Conservation (phyloP, 495 filamentous ascomycete genomes). For the Hypoxylon intermedium region DNA sequence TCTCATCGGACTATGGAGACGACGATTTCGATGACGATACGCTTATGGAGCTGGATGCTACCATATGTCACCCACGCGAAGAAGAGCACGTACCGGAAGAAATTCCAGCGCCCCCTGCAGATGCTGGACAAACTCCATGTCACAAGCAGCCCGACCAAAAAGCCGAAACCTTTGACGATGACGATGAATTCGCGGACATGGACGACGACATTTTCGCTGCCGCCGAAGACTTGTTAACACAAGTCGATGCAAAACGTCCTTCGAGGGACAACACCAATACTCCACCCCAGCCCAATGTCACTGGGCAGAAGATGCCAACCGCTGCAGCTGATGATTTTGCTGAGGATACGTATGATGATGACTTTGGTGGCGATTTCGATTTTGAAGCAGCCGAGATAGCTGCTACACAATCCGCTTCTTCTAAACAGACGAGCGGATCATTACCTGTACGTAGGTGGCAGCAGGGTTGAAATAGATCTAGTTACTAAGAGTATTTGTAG, state of each 20-base stretch:
- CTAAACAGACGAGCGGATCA: constrained; percentile 23
- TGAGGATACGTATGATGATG: constrained; percentile 60
- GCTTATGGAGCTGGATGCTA: constrained; percentile 59
- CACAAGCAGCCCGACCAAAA: constrained; percentile 10
- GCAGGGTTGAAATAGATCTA: constrained; percentile 34
- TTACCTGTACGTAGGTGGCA: constrained; percentile 59
- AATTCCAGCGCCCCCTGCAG: constrained; percentile 2
- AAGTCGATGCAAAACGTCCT: constrained; percentile 47
- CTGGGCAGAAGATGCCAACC: constrained; percentile 4
- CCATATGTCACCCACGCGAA: constrained; percentile 51
- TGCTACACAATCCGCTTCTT: constrained; percentile 56
- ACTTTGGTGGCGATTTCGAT: constrained; percentile 75
- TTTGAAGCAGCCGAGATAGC: constrained; percentile 67
- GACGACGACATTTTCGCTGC: constrained; percentile 68
- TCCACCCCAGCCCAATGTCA: constrained; percentile 1
- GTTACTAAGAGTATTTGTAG: constrained; percentile 58
- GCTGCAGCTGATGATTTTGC: constrained; percentile 18
- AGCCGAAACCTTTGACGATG: constrained; percentile 28
- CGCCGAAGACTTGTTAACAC: constrained; percentile 63
- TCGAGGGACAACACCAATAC: constrained; percentile 5
- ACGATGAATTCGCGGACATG: constrained; percentile 66
- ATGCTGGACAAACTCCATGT: constrained; percentile 14
- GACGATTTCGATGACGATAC: constrained; percentile 59
- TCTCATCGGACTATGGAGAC: constrained; percentile 55
- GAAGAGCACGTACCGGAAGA: neutral